Base-by-base conservation (phyloP, 2,329 filamentous ascomycete species). In the Aspergillus versicolor region DNA sequence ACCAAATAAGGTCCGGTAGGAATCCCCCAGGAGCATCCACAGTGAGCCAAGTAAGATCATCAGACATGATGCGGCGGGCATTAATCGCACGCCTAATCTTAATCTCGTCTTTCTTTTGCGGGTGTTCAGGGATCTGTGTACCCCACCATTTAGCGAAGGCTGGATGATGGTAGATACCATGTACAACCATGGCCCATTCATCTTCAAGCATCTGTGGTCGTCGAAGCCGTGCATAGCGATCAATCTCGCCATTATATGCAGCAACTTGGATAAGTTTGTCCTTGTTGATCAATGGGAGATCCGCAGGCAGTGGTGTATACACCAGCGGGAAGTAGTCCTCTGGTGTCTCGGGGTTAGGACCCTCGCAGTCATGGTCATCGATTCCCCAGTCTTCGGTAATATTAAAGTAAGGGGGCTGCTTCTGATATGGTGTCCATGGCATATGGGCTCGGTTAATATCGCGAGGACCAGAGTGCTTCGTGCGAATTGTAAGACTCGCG, bases 281-380 rank as follows among this genome's bases (percentile, higher is more conserved):
- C 51, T 79, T 79, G 32, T 76, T 64, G 3, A 71, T 57, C 0
- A 65, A 57, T 3, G 75, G 76, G 12, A 78, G 66, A 54, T 77
- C 69, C 2, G 32, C 27, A 1, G 75, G 76, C 1, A 78, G 63
- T 3, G 73, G 27, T 0, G 0, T 30, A 30, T 30, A 30, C 9
- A 30, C 27, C 27, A 30, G 27, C 9, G 27, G 27, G 9, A 30
- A 30, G 27, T 30, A 4, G 9, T 30, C 27, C 27, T 30, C 3
- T 11, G 9, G 27, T 30, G 27, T 9, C 27, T 30, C 9, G 27
- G 27, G 4, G 27, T 30, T 30, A 9, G 27, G 27, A 0, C 27
- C 27, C 27, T 4, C 27, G 73, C 42, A 22, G 11, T 27, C 42
- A 17, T 45, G 6, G 42, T 45, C 42, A 27, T 27, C 13, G 9